phyloP scores from a whole-genome alignment of 441 rosid species.

The Arabidopsis hybrid region DNA sequence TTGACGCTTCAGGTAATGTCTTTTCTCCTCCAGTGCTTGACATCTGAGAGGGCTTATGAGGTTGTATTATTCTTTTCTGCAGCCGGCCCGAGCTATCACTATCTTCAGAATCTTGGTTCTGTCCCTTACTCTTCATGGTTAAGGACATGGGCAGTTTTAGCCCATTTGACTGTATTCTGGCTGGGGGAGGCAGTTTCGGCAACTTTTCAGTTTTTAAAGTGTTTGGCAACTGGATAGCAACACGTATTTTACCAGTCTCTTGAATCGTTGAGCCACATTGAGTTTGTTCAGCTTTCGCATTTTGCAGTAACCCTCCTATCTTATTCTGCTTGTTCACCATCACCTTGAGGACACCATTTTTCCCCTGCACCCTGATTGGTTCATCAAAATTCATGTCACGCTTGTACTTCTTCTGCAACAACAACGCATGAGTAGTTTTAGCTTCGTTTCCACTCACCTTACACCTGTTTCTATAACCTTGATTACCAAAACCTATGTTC shows the following conservation, averaged over 20 bases:
- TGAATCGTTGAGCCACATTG: constrained; percentile 52
- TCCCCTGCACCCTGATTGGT: constrained; percentile 91
- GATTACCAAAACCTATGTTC: constrained; percentile 50
- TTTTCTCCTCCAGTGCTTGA: constrained; percentile 53
- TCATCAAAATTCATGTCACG: constrained; percentile 54
- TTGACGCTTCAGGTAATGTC: constrained; percentile 51
- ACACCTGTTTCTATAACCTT: constrained; percentile 45
- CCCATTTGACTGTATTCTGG: constrained; percentile 51
- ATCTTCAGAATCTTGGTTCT: constrained; percentile 62
- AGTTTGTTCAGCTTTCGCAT: constrained; percentile 49
- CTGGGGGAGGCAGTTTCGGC: constrained; percentile 52
- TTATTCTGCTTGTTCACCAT: constrained; percentile 80
- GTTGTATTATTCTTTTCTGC: constrained; percentile 48
- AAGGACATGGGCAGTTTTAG: constrained; percentile 42
- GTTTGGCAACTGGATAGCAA: constrained; percentile 47
- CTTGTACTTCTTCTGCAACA: constrained; percentile 56
- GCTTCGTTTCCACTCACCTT: constrained; percentile 49
- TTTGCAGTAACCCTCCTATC: constrained; percentile 55
- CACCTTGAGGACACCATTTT: constrained; percentile 91
- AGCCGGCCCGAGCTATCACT: constrained; percentile 58
- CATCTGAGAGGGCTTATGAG: constrained; percentile 48
- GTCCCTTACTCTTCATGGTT: constrained; percentile 50
- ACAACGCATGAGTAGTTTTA: constrained; percentile 43
- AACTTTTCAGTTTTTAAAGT: constrained; percentile 49
- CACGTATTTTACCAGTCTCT: constrained; percentile 56